These are phyloP conservation scores for Phytophthora cryptogea DNA, from an alignment of 352 stramenopile species.

Conservation along the genomic window DNA sequence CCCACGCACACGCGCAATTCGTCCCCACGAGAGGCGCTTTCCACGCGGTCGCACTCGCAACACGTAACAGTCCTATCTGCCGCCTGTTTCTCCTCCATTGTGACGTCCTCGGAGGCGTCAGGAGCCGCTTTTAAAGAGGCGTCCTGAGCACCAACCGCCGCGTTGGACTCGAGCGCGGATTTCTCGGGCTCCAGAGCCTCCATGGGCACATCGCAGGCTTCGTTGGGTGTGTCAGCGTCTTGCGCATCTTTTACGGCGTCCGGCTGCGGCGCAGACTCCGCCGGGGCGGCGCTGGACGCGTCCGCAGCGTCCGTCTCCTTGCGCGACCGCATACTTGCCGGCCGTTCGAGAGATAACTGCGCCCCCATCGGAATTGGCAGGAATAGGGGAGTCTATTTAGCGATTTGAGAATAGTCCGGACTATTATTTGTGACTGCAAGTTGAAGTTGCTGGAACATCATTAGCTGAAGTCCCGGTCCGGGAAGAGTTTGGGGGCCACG, in stretches of 20 bases:
- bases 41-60: slow-evolving; percentile 21
- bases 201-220: not conserved
- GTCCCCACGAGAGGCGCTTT: slow-evolving; percentile 7
- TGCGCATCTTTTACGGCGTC: slow-evolving; percentile 12
- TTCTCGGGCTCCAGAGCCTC: slow-evolving; percentile 22
- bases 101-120: not conserved
- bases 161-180: slow-evolving; percentile 8
- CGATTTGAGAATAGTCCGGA: slow-evolving; percentile 16
- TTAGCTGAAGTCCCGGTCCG: slow-evolving; percentile 90
- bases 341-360: slow-evolving; percentile 25
- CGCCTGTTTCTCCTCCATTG: not conserved
- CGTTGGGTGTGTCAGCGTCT: not conserved
- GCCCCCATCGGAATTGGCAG: slow-evolving; percentile 20
- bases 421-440: slow-evolving; percentile 2
- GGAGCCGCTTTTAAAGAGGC: not conserved
- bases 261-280: not conserved
- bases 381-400: slow-evolving; percentile 5
- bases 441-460: slow-evolving; percentile 13
- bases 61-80: slow-evolving; percentile 12
- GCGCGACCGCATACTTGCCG: slow-evolving; percentile 18
- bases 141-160: slow-evolving; percentile 13
- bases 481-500: slow-evolving; percentile 93
- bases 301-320: slow-evolving; percentile 12
- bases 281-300: slow-evolving; percentile 8
- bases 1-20: slow-evolving; percentile 33